Conservation (phyloP, 495 filamentous ascomycete species). For the Saxophila tyrrhenica region DNA sequence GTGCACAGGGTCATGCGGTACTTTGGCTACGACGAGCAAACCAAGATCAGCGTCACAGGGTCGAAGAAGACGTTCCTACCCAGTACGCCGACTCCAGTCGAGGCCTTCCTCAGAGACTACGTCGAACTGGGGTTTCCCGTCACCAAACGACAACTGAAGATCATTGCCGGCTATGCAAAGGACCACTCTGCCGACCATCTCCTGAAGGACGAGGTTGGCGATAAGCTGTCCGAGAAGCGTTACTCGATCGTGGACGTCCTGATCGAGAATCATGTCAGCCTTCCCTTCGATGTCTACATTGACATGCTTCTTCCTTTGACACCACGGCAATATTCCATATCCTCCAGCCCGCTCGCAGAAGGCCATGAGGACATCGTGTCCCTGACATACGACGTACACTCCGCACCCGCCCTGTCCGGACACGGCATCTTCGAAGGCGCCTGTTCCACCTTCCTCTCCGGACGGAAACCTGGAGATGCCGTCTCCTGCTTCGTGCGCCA, state of each 20-base stretch:
- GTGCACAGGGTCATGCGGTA: constrained; percentile 44
- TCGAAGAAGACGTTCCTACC: constrained; percentile 45
- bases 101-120: constrained; percentile 52
- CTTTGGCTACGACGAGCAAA: constrained; percentile 52
- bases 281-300: constrained; percentile 53
- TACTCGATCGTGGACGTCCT: constrained; percentile 50
- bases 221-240: constrained; percentile 44
- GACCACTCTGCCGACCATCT: constrained; percentile 36
- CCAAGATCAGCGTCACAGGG: constrained; percentile 37
- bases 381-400: constrained; percentile 56
- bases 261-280: constrained; percentile 41
- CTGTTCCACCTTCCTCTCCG: constrained; percentile 21
- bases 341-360: constrained; percentile 56
- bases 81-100: constrained; percentile 45
- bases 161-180: constrained; percentile 31
- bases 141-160: constrained; percentile 36
- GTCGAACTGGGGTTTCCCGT: constrained; percentile 63
- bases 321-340: constrained; percentile 68
- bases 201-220: constrained; percentile 40
- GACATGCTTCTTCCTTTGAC: constrained; percentile 63
- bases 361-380: constrained; percentile 48
- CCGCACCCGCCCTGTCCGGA: constrained; percentile 42
- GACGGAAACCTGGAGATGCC: constrained; percentile 46
- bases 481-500: constrained; percentile 50
- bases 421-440: constrained; percentile 27